Percentiles rank a stretch among this genome's conserved stretches.
These are phyloP conservation scores for Eucalyptus pauciflora DNA, from an alignment of 345 rosid genomes.

Conservation along the genomic window DNA sequence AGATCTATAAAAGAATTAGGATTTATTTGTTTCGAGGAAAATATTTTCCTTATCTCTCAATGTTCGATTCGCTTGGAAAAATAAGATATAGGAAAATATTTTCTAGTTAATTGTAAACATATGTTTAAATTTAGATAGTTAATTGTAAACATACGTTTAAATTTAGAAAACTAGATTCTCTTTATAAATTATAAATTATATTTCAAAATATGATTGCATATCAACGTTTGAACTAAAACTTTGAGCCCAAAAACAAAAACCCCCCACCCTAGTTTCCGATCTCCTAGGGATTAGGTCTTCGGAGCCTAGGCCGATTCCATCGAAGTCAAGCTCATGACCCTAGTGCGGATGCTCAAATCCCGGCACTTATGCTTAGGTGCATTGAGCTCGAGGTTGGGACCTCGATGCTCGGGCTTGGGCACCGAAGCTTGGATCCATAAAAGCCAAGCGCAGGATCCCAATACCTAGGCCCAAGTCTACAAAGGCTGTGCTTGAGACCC, in stretches of 20 bases:
- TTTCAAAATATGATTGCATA: no score
- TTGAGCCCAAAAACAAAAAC: neutral
- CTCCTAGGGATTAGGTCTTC: neutral
- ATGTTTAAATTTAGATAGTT: neutral
- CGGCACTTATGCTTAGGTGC: neutral
- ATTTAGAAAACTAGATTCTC: rapidly evolving
- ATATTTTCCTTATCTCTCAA: rapidly evolving
- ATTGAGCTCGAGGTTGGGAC: neutral
- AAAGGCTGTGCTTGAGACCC: no score
- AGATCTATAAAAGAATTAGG: neutral
- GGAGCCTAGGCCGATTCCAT: rapidly evolving
- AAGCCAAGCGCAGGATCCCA: no score
- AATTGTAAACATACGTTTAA: no score
- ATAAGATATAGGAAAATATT: no score
- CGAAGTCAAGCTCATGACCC: neutral
- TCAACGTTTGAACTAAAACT: no score
- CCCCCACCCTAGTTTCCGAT: rapidly evolving
- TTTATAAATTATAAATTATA: no score
- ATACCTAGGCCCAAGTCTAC: no score
- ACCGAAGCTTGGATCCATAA: no score
- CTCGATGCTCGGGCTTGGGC: no score
- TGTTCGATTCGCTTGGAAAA: neutral
- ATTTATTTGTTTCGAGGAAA: no score
- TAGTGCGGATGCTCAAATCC: neutral
- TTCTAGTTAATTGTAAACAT: no score